Evolutionary conservation across 2,329 filamentous ascomycete genomes (phyloP), one percentile per base, ranked within the genome.

Genomic region (Exophiala mesophila): DNA sequence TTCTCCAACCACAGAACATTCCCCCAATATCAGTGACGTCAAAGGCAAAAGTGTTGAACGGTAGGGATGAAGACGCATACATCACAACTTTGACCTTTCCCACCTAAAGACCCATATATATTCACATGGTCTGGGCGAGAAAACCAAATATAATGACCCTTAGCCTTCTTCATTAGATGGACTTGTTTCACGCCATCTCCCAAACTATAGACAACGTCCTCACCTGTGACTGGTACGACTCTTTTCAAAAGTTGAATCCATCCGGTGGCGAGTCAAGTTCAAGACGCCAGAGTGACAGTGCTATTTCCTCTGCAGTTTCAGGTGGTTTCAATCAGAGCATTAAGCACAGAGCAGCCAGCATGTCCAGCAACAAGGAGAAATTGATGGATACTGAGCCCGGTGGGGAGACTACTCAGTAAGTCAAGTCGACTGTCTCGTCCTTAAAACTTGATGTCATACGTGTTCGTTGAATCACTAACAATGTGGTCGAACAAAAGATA

Each of bases 351-450:
- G 17, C 12, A 8, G 3, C 36, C 36, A 13, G 23, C 12, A 26
- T 26, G 23, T 26, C 23, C 6, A 26, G 23, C 12, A 12, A 12
- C 6, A 26, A 26, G 23, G 40, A 47, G 13, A 70, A 71, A 50
- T 64, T 81, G 30, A 74, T 82, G 70, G 70, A 78, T 53, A 80
- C 74, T 20, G 72, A 72, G 44, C 67, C 68, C 13, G 78, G 79
- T 56, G 79, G 79, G 52, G 76, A 82, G 60, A 69, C 69, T 44
- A 74, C 72, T 3, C 78, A 78, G 71, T 78, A 67, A 41, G 64
- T 53, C 23, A 26, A 41, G 64, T 53, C 23, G 12, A 26, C 23
- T 26, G 38, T 13, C 37, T n/a, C 17, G 33, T 28, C 26, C 16
- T 16, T 26, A 8, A 28, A 20, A 26, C n/a, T n/a, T n/a, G n/a